phyloP scores from a whole-genome alignment of 495 filamentous ascomycete genomes.

The Penicillium atrosanguineum region DNA sequence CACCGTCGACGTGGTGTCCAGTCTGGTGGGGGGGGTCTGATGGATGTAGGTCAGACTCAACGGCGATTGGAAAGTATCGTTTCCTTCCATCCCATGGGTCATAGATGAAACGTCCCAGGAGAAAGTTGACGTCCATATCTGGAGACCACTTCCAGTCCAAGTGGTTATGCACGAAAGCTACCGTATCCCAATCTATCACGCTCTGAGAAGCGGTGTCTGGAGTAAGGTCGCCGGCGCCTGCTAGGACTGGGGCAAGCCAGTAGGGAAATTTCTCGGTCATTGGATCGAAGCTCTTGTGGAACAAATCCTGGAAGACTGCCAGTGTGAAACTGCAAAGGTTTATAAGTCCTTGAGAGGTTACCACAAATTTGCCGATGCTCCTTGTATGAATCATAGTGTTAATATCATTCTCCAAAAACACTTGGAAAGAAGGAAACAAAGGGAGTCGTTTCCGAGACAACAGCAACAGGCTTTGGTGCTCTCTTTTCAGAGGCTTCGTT shows the following conservation, averaged over 20 bases:
- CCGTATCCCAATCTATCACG: conserved; percentile 65
- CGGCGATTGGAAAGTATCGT: conserved; percentile 44
- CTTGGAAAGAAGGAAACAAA: conserved; percentile 60
- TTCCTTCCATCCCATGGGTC: conserved; percentile 70
- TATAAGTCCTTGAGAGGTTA: conserved; percentile 41
- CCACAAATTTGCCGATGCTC: conserved; percentile 37
- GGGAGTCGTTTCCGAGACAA: conserved; percentile 68
- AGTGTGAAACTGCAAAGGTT: conserved; percentile 68
- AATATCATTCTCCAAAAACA: conserved; percentile 65
- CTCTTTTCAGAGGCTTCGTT: conserved; percentile 55
- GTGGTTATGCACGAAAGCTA: conserved; percentile 52
- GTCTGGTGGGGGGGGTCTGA: conserved; percentile 54
- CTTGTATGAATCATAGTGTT: conserved; percentile 55
- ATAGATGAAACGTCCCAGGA: conserved; percentile 64
- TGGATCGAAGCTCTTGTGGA: conserved; percentile 77
- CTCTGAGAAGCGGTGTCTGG: conserved; percentile 7
- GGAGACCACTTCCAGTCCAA: conserved; percentile 54
- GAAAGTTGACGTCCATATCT: conserved; percentile 51
- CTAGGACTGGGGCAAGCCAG: conserved; percentile 66
- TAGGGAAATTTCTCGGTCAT: conserved; percentile 69
- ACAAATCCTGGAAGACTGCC: conserved; percentile 77
- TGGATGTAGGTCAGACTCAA: conserved; percentile 42
- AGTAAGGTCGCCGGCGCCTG: background rate
- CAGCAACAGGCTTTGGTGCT: conserved; percentile 65
- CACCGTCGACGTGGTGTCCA: conserved; percentile 46